Percentiles rank a stretch among this genome's conserved stretches.
phyloP scores from a whole-genome alignment of 1,139 yeast genomes.

The Sugiyamaella sp. region DNA sequence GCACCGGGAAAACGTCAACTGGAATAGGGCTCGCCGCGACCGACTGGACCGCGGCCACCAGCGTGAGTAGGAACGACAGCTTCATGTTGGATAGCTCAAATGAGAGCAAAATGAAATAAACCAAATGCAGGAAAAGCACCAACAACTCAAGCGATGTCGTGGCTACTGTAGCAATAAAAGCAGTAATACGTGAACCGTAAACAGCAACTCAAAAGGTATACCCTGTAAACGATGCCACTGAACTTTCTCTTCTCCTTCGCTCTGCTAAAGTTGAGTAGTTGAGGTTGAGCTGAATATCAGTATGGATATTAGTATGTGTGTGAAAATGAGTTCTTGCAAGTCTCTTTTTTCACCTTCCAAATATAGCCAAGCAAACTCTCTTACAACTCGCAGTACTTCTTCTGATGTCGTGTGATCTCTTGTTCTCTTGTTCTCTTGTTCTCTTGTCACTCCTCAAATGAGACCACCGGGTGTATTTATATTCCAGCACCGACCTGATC shows the following conservation, averaged over 20 bases:
- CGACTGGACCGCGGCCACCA: neutral
- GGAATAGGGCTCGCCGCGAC: conserved; percentile 22
- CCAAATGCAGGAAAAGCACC: neutral
- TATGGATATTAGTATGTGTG: too few species aligned
- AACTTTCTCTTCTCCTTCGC: neutral
- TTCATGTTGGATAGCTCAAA: neutral
- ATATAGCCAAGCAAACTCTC: too few species aligned
- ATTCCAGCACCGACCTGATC: neutral
- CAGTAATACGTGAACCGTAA: neutral
- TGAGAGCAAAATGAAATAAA: neutral
- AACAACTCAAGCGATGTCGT: neutral
- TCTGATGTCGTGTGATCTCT: too few species aligned
- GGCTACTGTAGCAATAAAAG: neutral
- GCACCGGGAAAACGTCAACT: conserved; percentile 23
- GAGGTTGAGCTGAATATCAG: too few species aligned
- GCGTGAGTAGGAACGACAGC: neutral
- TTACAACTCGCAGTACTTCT: too few species aligned
- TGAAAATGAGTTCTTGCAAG: too few species aligned
- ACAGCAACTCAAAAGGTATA: too few species aligned
- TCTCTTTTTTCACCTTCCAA: too few species aligned
- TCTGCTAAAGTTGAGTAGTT: too few species aligned
- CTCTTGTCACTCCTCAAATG: neutral
- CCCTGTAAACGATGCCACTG: too few species aligned
- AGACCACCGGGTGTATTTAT: neutral
- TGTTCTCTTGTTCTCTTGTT: too few species aligned